Evolutionary conservation across 1,139 yeast species (phyloP).

Genomic region (Kazachstania sp.): DNA sequence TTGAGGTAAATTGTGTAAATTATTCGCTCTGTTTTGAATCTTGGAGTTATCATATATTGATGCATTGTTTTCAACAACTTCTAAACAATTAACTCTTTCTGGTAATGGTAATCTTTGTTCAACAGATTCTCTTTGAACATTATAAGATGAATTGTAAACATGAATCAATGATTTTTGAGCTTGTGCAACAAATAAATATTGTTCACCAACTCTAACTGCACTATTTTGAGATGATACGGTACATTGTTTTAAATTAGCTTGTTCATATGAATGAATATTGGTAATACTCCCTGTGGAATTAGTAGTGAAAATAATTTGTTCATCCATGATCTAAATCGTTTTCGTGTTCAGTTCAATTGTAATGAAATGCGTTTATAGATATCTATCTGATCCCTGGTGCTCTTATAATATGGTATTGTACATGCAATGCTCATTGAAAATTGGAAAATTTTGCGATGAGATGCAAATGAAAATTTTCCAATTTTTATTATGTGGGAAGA

Average conservation of each 20-base stretch:
- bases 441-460: neutral
- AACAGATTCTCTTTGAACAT: slow-evolving; percentile 51
- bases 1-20: slow-evolving; percentile 18
- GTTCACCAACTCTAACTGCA: slow-evolving; percentile 33
- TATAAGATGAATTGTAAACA: slow-evolving; percentile 54
- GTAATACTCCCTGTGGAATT: slow-evolving; percentile 23
- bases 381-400: neutral
- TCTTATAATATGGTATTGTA: no score
- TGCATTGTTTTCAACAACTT: slow-evolving; percentile 15
- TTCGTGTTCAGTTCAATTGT: neutral
- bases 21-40: neutral
- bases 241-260: slow-evolving; percentile 27
- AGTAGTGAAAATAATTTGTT: slow-evolving; percentile 28
- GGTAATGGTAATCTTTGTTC: slow-evolving; percentile 84
- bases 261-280: slow-evolving; percentile 26
- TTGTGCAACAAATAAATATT: slow-evolving; percentile 53
- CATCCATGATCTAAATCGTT: slow-evolving; percentile 20
- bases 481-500: neutral
- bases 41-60: neutral
- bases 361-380: neutral
- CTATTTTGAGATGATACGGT: slow-evolving; percentile 38
- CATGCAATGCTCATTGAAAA: no score
- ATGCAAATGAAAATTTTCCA: slow-evolving; percentile 1
- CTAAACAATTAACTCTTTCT: slow-evolving; percentile 59
- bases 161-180: slow-evolving; percentile 63